phyloP scores from a whole-genome alignment of 306 rosid genomes.

The cucumber (Cucumis sativus) region Cucumber_9930_V3 NC_026659.2:24347001-24347500 shows the following conservation, averaged over 20 bases:
- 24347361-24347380: background rate
- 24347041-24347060: constrained; percentile 3
- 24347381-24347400: background rate
- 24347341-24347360: background rate
- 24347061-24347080: constrained; percentile 7
- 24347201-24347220: background rate
- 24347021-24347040: constrained; percentile 1
- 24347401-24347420: background rate
- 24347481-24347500: background rate
- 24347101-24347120: constrained; percentile 18
- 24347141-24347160: background rate
- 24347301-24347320: background rate
- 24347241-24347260: background rate
- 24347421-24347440: background rate
- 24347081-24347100: constrained; percentile 21
- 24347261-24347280: background rate
- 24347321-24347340: background rate
- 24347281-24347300: background rate
- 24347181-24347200: background rate
- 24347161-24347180: background rate
- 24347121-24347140: background rate
- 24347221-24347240: background rate
- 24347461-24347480: background rate
- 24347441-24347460: background rate
- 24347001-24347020: constrained; percentile 12